Conservation (phyloP, 2,329 filamentous ascomycete genomes). For the Harringtonia lauricola region DNA sequence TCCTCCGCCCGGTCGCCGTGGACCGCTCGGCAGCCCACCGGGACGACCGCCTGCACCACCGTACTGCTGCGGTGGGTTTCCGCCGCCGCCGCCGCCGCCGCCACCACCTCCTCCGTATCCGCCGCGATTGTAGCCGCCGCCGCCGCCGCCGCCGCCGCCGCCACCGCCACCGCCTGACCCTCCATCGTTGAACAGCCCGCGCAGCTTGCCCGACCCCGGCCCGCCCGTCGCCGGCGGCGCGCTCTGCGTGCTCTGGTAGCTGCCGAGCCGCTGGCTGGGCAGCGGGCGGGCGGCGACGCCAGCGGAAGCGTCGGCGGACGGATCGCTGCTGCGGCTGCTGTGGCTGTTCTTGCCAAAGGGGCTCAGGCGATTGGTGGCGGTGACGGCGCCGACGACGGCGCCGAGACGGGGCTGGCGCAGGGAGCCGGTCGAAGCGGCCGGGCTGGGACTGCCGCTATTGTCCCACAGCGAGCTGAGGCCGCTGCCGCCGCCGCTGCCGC, state of each 20-base stretch:
- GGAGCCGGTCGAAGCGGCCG: slow-evolving; percentile 31
- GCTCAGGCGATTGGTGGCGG: slow-evolving; percentile 13
- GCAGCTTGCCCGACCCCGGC: slow-evolving; percentile 54
- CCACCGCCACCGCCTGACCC: slow-evolving; percentile 15
- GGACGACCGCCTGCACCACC: slow-evolving; percentile 19
- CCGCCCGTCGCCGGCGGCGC: slow-evolving; percentile 22
- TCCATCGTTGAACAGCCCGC: slow-evolving; percentile 65
- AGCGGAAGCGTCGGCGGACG: slow-evolving; percentile 13
- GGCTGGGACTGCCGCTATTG: slow-evolving; percentile 24
- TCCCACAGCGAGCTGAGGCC: slow-evolving; percentile 50
- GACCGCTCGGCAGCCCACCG: slow-evolving; percentile 28
- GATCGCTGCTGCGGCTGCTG: slow-evolving; percentile 16
- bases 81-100: slow-evolving; percentile 19
- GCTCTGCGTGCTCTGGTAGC: slow-evolving; percentile 50
- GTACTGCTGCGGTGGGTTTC: slow-evolving; percentile 24
- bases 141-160: slow-evolving; percentile 44
- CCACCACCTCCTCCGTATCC: slow-evolving; percentile 21
- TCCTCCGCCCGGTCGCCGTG: slow-evolving; percentile 21
- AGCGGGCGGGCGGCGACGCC: slow-evolving; percentile 44
- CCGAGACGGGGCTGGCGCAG: slow-evolving; percentile 28
- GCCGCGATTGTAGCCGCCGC: slow-evolving; percentile 18
- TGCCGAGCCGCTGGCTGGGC: slow-evolving; percentile 63
- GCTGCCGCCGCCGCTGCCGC: slow-evolving; percentile 11
- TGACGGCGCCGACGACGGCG: slow-evolving; percentile 17
- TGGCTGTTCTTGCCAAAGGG: slow-evolving; percentile 4